Conservation (phyloP, 2,329 filamentous ascomycete genomes). For the Xylariaceae sp. region DNA sequence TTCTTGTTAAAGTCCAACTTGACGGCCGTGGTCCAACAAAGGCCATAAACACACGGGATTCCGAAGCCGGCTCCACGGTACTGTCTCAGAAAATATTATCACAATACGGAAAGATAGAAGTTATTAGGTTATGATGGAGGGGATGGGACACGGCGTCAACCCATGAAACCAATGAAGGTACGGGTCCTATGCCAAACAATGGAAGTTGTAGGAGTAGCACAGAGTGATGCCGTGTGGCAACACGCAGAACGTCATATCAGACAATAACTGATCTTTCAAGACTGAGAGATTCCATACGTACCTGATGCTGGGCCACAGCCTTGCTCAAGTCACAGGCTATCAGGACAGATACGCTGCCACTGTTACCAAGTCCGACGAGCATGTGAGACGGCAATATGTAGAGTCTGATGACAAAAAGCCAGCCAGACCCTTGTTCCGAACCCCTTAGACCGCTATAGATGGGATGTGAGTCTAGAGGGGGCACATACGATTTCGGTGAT, state of each 20-base stretch:
- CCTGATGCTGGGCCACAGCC: neutral
- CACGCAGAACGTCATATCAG: constrained; percentile 6
- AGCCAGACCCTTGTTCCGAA: neutral
- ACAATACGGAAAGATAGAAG: neutral
- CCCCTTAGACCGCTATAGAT: neutral
- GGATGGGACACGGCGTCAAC: neutral
- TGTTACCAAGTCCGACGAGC: constrained; percentile 4
- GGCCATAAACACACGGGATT: neutral
- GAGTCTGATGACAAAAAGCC: neutral
- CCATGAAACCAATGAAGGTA: neutral
- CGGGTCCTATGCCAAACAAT: neutral
- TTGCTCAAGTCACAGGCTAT: neutral
- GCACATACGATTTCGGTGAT: neutral
- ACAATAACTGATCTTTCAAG: constrained; percentile 4
- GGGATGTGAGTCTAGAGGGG: neutral
- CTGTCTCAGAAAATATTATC: neutral
- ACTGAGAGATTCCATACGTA: neutral
- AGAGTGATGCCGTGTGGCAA: constrained; percentile 3
- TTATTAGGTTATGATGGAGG: neutral
- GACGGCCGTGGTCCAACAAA: neutral
- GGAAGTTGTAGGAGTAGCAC: neutral
- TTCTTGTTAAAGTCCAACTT: neutral
- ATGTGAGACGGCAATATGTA: neutral
- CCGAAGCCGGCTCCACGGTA: neutral
- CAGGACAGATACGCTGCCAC: neutral